These are phyloP conservation scores for Beauveria caledonica DNA, from an alignment of 2,329 filamentous ascomycete species.

Conservation along the genomic window DNA sequence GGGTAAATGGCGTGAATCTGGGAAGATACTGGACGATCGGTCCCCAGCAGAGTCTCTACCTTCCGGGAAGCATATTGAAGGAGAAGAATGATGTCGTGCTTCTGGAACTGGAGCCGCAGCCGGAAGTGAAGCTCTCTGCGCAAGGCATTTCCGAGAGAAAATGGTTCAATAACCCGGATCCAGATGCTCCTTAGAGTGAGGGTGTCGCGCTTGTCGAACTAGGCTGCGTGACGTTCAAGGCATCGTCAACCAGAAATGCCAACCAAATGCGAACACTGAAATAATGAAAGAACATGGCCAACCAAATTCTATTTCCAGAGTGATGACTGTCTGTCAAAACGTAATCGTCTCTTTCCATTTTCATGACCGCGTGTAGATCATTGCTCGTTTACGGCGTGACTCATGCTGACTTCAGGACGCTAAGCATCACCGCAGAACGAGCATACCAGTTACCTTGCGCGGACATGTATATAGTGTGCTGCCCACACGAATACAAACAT, in stretches of 20 bases:
- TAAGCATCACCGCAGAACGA: not conserved
- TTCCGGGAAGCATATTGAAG: slow-evolving; percentile 32
- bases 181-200: slow-evolving; percentile 3
- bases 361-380: not conserved
- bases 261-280: not conserved
- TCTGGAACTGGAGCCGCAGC: slow-evolving; percentile 33
- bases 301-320: too few relatives aligned
- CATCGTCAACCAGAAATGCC: not conserved
- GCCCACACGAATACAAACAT: not conserved
- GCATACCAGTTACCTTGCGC: not conserved
- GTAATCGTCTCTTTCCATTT: not conserved
- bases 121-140: not conserved
- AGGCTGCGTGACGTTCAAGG: not conserved
- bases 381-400: not conserved
- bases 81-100: slow-evolving; percentile 32
- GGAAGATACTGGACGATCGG: slow-evolving; percentile 40
- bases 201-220: not conserved
- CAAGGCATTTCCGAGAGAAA: slow-evolving; percentile 10
- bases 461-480: not conserved
- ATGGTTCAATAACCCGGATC: slow-evolving; percentile 14
- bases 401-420: not conserved
- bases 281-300: too few relatives aligned
- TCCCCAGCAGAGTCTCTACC: slow-evolving; percentile 39
- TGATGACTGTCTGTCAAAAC: too few relatives aligned
- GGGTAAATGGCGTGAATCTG: slow-evolving; percentile 37